Evolutionary conservation across 2,329 filamentous ascomycete species (phyloP).

Genomic region (Beauveria sp.): DNA sequence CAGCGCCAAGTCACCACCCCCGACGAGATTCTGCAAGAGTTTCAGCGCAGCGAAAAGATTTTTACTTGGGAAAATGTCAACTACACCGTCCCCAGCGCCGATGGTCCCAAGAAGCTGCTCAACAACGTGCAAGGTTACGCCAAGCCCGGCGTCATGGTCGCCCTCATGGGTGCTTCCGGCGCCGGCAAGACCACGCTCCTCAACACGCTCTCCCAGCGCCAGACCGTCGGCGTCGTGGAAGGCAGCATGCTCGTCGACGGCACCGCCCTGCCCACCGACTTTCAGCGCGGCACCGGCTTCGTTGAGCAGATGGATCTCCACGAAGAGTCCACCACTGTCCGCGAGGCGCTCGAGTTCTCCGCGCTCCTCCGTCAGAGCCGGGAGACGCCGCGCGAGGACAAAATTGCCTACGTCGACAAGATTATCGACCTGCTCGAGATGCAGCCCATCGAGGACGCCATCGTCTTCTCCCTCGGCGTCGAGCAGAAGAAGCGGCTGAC

Average conservation of each 20-base stretch:
- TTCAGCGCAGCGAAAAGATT: conserved; percentile 51
- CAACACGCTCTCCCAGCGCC: conserved; percentile 66
- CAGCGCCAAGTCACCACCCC: conserved; percentile 8
- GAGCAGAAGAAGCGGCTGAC: conserved; percentile 52
- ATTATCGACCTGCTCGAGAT: conserved; percentile 64
- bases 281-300: conserved; percentile 73
- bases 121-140: conserved; percentile 63
- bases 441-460: conserved; percentile 57
- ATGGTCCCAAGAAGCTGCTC: conserved; percentile 25
- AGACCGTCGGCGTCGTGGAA: conserved; percentile 64
- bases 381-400: conserved; percentile 50
- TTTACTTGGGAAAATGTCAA: conserved; percentile 67
- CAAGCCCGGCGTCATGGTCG: conserved; percentile 72
- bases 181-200: conserved; percentile 80
- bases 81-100: conserved; percentile 56
- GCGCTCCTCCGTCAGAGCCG: conserved; percentile 55
- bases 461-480: conserved; percentile 52
- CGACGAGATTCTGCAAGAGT: conserved; percentile 33
- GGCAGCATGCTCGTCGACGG: conserved; percentile 78
- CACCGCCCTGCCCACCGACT: conserved; percentile 60
- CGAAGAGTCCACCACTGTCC: conserved; percentile 57
- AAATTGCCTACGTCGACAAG: conserved; percentile 60
- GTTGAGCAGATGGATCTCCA: conserved; percentile 60
- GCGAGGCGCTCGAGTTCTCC: conserved; percentile 59
- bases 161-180: conserved; percentile 72